A percentile compares a stretch with the other conserved stretches of the same genome.
Conservation (phyloP, 805 yeast species). For the Spathaspora girioi region DNA sequence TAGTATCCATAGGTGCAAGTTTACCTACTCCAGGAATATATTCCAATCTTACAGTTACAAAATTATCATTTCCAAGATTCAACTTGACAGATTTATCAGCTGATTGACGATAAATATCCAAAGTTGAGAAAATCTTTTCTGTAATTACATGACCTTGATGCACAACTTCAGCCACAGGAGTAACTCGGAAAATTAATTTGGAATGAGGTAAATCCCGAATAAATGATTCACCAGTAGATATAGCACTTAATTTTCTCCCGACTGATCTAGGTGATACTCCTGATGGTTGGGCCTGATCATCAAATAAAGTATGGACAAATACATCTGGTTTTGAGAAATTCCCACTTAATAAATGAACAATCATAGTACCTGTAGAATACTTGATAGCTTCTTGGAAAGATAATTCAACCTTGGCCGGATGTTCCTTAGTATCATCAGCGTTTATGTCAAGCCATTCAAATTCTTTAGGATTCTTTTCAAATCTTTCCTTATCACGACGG, state of each 20-base stretch:
- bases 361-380: slow-evolving; percentile 60
- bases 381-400: slow-evolving; percentile 50
- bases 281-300: slow-evolving; percentile 60
- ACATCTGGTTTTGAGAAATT: slow-evolving; percentile 44
- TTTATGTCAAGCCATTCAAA: slow-evolving; percentile 61
- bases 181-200: slow-evolving; percentile 50
- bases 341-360: slow-evolving; percentile 52
- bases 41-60: slow-evolving; percentile 49
- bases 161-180: slow-evolving; percentile 48
- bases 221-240: slow-evolving; percentile 56
- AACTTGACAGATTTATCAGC: slow-evolving; percentile 45
- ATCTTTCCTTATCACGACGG: slow-evolving; percentile 46
- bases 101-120: slow-evolving; percentile 51
- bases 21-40: slow-evolving; percentile 56
- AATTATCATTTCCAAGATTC: slow-evolving; percentile 35
- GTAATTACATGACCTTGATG: slow-evolving; percentile 46
- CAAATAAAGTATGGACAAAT: slow-evolving; percentile 58
- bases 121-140: slow-evolving; percentile 48
- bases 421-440: slow-evolving; percentile 27
- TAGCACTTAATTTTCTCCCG: slow-evolving; percentile 39
- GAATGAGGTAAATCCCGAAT: slow-evolving; percentile 71
- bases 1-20: slow-evolving; percentile 56
- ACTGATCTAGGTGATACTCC: slow-evolving; percentile 48
- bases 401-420: slow-evolving; percentile 40
- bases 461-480: slow-evolving; percentile 53